phyloP scores from a whole-genome alignment of 2,329 filamentous ascomycete genomes.

The Paecilomyces variotii region DNA sequence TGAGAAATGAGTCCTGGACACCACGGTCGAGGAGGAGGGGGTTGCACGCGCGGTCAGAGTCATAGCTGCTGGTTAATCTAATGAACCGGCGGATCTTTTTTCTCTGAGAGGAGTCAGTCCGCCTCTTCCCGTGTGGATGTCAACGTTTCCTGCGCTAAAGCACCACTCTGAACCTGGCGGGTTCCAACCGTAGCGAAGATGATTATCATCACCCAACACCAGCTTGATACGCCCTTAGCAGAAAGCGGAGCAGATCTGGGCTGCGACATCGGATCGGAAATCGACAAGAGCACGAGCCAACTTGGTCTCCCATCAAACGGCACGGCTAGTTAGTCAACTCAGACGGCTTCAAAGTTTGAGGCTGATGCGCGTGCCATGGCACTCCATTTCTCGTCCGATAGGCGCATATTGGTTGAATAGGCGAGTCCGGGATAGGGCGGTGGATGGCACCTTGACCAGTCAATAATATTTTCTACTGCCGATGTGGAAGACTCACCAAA shows the following conservation, averaged over 20 bases:
- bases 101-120: not conserved
- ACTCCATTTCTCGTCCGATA: not conserved
- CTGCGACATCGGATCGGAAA: constrained; percentile 1
- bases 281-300: not conserved
- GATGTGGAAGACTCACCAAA: not conserved
- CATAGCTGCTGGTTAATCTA: not conserved
- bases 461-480: not conserved
- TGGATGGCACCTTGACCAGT: not conserved
- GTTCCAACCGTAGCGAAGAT: not conserved
- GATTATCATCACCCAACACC: not conserved
- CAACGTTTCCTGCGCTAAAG: not conserved
- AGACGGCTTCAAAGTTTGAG: not conserved
- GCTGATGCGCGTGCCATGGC: not conserved
- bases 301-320: not conserved
- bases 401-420: not conserved
- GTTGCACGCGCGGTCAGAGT: not conserved
- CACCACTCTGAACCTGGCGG: not conserved
- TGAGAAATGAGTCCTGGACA: not conserved
- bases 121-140: not conserved
- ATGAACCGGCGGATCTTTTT: not conserved
- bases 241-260: not conserved
- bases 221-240: not conserved
- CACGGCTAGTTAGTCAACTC: not conserved
- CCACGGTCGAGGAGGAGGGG: not conserved
- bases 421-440: not conserved